Conservation (phyloP, 768 basidiomycete genomes). For the Mycena crocata region DNA sequence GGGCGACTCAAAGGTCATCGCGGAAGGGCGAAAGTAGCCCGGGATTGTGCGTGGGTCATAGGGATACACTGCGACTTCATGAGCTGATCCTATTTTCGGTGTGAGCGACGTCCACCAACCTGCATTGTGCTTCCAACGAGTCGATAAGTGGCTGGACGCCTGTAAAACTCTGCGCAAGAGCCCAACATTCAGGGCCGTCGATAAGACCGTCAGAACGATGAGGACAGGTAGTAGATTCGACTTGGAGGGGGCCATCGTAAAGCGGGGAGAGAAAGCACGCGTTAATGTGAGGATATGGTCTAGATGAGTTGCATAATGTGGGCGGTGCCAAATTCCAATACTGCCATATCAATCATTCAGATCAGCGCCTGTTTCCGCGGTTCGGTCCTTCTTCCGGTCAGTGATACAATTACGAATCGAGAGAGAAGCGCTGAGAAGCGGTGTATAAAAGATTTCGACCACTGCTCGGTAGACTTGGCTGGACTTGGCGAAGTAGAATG, state of each 20-base stretch:
- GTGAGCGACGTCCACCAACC: background rate
- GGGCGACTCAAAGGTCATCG: slow-evolving; percentile 1
- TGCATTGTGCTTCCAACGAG: background rate
- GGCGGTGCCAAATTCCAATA: too few relatives aligned
- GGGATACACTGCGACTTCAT: background rate
- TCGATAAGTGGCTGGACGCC: slow-evolving; percentile 4
- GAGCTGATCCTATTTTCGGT: too few relatives aligned
- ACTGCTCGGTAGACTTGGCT: too few relatives aligned
- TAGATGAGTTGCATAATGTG: too few relatives aligned
- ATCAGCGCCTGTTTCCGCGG: too few relatives aligned
- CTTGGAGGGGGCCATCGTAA: background rate
- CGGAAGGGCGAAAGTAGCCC: background rate
- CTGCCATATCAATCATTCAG: too few relatives aligned
- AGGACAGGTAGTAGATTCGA: background rate
- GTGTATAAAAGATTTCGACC: too few relatives aligned
- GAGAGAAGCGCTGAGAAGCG: too few relatives aligned
- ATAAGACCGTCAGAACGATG: slow-evolving; percentile 1
- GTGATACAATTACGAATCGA: too few relatives aligned
- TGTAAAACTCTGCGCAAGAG: slow-evolving; percentile 5
- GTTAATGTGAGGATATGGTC: too few relatives aligned
- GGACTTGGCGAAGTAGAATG: too few relatives aligned
- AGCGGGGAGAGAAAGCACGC: background rate
- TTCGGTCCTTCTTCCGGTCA: too few relatives aligned
- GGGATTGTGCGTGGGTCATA: slow-evolving; percentile 7
- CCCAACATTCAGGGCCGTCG: slow-evolving; percentile 2